phyloP scores from a whole-genome alignment of 129 eudicot genomes.

The Flaveria sonorensis region DNA sequence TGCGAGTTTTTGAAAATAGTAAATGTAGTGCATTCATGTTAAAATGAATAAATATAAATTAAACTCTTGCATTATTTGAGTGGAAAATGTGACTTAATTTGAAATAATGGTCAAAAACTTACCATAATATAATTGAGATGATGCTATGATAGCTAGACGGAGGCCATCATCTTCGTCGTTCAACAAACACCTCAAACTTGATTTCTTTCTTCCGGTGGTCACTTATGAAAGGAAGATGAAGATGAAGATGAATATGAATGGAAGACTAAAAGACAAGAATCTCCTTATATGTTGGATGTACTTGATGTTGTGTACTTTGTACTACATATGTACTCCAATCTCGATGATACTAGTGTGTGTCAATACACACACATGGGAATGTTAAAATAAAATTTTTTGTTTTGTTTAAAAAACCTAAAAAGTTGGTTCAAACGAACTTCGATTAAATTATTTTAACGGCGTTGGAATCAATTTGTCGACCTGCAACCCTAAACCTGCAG shows the following conservation, averaged over 20 bases:
- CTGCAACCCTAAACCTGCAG: no score
- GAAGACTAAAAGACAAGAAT: not conserved
- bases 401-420: no score
- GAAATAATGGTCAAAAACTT: not conserved
- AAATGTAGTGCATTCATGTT: no score
- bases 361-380: no score
- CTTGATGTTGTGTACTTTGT: constrained; percentile 12
- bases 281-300: constrained; percentile 4
- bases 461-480: no score
- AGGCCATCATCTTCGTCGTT: constrained; percentile 12
- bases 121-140: not conserved
- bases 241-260: not conserved
- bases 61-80: no score
- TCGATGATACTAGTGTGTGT: not conserved
- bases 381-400: no score
- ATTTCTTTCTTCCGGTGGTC: not conserved
- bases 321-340: constrained; percentile 11
- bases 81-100: not conserved
- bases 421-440: no score
- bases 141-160: not conserved
- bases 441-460: no score
- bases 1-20: no score
- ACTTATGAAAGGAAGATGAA: not conserved
- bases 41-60: no score
- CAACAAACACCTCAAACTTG: constrained; percentile 27